phyloP scores from a whole-genome alignment of 2,329 filamentous ascomycete species.

The Sclerotinia spermophila region DNA sequence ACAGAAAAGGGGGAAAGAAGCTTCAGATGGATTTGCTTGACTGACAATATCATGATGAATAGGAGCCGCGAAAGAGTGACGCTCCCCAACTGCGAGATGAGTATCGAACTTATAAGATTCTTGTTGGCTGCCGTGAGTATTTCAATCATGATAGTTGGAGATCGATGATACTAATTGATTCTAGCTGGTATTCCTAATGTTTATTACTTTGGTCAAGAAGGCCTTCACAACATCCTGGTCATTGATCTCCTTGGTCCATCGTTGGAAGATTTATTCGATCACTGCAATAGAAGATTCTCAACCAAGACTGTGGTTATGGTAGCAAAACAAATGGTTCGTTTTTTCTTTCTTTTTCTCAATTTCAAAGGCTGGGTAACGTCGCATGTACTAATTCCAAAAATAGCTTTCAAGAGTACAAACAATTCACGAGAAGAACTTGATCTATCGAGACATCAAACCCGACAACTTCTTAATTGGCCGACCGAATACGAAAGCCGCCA shows the following conservation, averaged over 20 bases:
- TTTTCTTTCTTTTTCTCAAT: not conserved
- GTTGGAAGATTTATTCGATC: slow-evolving; percentile 94
- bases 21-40: not conserved
- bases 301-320: slow-evolving; percentile 99
- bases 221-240: slow-evolving; percentile 96
- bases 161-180: slow-evolving; percentile 37
- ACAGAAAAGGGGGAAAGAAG: slow-evolving; percentile 8
- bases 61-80: slow-evolving; percentile 99
- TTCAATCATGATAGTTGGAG: slow-evolving; percentile 19
- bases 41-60: slow-evolving; percentile 13
- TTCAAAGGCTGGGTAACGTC: not conserved
- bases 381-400: not conserved
- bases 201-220: slow-evolving; percentile 98
- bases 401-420: slow-evolving; percentile 84
- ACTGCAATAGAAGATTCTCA: slow-evolving; percentile 90
- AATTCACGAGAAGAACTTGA: slow-evolving; percentile 98
- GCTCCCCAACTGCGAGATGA: slow-evolving; percentile 96
- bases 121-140: slow-evolving; percentile 95
- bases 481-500: slow-evolving; percentile 87
- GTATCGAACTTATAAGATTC: slow-evolving; percentile 98
- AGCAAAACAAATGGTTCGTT: slow-evolving; percentile 89
- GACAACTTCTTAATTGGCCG: slow-evolving; percentile 98
- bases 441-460: slow-evolving; percentile 98
- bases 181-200: slow-evolving; percentile 97
- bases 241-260: slow-evolving; percentile 95